Evolutionary conservation across 1,284 basidiomycete genomes (phyloP), one percentile per base, ranked within the genome.

Genomic region (Cerioporus squamosus): DNA sequence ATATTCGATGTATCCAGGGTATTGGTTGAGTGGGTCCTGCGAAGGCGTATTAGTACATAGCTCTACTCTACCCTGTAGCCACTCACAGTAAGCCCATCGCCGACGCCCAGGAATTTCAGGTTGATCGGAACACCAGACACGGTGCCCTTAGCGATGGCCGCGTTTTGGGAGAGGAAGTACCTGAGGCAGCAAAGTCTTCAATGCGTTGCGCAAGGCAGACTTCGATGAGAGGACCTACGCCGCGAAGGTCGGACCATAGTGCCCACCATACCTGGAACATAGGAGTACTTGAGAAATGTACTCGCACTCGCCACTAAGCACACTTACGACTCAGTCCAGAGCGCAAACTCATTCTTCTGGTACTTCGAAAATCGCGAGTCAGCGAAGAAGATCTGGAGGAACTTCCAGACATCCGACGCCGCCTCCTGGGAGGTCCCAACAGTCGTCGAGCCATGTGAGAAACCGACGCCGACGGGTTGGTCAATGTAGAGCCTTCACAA

Each of bases 301-400:
- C 14, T 10, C 36, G 8, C 17, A 23, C 5, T 15, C 20, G 18
- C 22, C 18, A 6, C 38, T 44, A 67, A 5, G n/a, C 14, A 20
- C 51, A 69, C 69, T 46, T 64, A 84, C 74, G 83, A 86, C 68
- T 87, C 86, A 1, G 84, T 85, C 81, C 84, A 87, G 51, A 88
- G 77, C 17, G 81, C 85, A 53, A 87, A 79, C 6, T 83, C 77
- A 45, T 77, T 77, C 39, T 70, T 70, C 46, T 79, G 75, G 48
- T 79, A 81, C 48, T 84, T 81, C 18, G 81, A 74, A 68, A 88
- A 88, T 52, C 81, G 78, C 29, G 80, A 70, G 66, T 88, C 81
- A 14, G 78, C 70, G 54, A 90, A 78, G 73, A 88, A 88, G n/a
- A 88, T 83, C 72, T 90, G 88, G 52, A 91, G 72, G 69, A 89